Percentiles rank a stretch among this genome's conserved stretches.
These are phyloP conservation scores for Eucalyptus guilfoylei DNA, from an alignment of 345 rosid species.

Conservation along the genomic window DNA sequence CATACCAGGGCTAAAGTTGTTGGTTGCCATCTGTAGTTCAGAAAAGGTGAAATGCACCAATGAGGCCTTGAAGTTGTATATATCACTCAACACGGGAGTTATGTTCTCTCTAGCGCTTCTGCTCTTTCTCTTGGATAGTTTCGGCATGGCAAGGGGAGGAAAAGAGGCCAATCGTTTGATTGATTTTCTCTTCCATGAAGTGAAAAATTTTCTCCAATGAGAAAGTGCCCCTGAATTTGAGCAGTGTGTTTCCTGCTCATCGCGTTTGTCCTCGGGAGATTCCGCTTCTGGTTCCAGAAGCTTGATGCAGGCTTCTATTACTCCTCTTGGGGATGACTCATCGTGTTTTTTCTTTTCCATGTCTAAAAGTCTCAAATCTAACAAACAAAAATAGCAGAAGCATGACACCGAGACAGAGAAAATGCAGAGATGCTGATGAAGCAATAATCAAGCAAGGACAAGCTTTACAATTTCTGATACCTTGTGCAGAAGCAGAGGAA, in stretches of 20 bases:
- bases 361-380: constrained; percentile 39
- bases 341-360: constrained; percentile 33
- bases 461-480: constrained; percentile 6
- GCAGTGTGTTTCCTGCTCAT: background rate
- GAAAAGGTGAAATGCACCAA: constrained; percentile 42
- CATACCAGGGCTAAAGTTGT: constrained; percentile 47
- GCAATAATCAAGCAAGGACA: background rate
- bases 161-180: constrained; percentile 34
- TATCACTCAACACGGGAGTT: constrained; percentile 22
- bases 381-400: background rate
- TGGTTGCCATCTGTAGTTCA: constrained; percentile 57
- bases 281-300: constrained; percentile 1
- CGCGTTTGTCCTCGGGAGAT: background rate
- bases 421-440: background rate
- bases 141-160: constrained; percentile 24
- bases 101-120: constrained; percentile 21
- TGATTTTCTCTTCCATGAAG: constrained; percentile 51
- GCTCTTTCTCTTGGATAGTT: constrained; percentile 21
- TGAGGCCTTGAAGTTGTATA: constrained; percentile 52
- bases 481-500: constrained; percentile 49
- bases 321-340: constrained; percentile 50
- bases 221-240: constrained; percentile 21
- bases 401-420: background rate
- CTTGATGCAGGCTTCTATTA: constrained; percentile 47
- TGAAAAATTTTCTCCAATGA: constrained; percentile 63